Evolutionary conservation across 139 green algal genomes (phyloP), one percentile per base, ranked within the genome.

Genomic region (Raphidocelis subcapitata): DNA sequence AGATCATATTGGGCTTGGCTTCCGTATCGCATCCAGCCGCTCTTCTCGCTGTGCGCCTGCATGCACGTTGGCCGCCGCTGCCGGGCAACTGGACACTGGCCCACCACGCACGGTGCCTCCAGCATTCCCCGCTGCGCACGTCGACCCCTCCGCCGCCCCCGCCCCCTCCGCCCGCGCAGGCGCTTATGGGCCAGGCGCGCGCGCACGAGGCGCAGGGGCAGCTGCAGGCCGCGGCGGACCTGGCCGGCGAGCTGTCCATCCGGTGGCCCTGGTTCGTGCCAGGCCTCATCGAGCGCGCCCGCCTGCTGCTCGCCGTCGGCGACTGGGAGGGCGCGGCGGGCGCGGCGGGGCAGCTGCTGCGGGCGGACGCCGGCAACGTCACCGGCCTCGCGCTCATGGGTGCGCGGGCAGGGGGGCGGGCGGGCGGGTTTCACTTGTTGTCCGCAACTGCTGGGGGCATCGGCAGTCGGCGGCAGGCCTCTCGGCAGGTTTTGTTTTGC

Each of bases 101-200:
- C n/a, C n/a, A n/a, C n/a, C n/a, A n/a, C n/a, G n/a, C n/a, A n/a
- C n/a, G n/a, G n/a, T n/a, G n/a, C n/a, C n/a, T n/a, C n/a, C n/a
- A n/a, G n/a, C n/a, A n/a, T n/a, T n/a, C n/a, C n/a, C n/a, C n/a
- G n/a, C n/a, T n/a, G n/a, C n/a, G n/a, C n/a, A n/a, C n/a, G n/a
- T n/a, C n/a, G n/a, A n/a, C n/a, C n/a, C n/a, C n/a, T n/a, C n/a
- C n/a, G n/a, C n/a, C n/a, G n/a, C n/a, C n/a, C n/a, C n/a, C n/a
- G n/a, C n/a, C n/a, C n/a, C n/a, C n/a, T n/a, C n/a, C 41, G 12
- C 41, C 41, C 24, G 37, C 85, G 36, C 77, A 92, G 79, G 85
- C 88, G 5, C 33, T 88, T n/a, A 75, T 94, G 56, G 88, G 88
- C 47, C 80, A 82, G 62, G 77, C 85, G 57, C 80, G 81, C 57